Conservation (phyloP, 306 rosid species). For the Urtica urens region DNA sequence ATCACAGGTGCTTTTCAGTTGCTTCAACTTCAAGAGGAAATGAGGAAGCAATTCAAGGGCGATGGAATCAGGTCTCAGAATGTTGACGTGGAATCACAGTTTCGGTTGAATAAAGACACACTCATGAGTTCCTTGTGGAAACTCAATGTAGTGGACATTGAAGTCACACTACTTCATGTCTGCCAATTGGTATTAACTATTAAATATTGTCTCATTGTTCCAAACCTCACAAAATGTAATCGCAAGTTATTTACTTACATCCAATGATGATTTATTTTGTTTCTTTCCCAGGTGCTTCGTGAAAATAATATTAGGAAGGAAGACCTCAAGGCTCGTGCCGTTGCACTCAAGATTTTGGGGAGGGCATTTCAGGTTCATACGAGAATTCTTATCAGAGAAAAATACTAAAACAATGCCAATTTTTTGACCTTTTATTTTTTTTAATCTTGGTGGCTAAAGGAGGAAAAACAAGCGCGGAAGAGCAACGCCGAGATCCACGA, state of each 20-base stretch:
- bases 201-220: neutral
- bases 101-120: slow-evolving; percentile 60
- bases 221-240: too few species aligned
- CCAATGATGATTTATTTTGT: neutral
- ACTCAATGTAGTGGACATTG: slow-evolving; percentile 86
- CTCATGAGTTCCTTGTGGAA: slow-evolving; percentile 79
- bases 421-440: neutral
- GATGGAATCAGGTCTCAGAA: slow-evolving; percentile 46
- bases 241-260: too few species aligned
- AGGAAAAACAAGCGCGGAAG: slow-evolving; percentile 48
- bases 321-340: slow-evolving; percentile 75
- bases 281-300: slow-evolving; percentile 50
- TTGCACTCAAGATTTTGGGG: slow-evolving; percentile 72
- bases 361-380: slow-evolving; percentile 58
- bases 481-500: slow-evolving; percentile 27
- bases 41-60: slow-evolving; percentile 46
- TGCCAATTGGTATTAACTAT: slow-evolving; percentile 63
- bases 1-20: slow-evolving; percentile 68
- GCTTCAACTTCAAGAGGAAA: slow-evolving; percentile 74
- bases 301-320: slow-evolving; percentile 60
- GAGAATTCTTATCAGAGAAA: neutral
- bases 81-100: slow-evolving; percentile 52
- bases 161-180: slow-evolving; percentile 76
- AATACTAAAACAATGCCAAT: neutral
- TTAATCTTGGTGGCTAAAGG: slow-evolving; percentile 23